Evolutionary conservation across 257 asterid genomes (phyloP).

Genomic region (Salvia rosmarinus): DNA sequence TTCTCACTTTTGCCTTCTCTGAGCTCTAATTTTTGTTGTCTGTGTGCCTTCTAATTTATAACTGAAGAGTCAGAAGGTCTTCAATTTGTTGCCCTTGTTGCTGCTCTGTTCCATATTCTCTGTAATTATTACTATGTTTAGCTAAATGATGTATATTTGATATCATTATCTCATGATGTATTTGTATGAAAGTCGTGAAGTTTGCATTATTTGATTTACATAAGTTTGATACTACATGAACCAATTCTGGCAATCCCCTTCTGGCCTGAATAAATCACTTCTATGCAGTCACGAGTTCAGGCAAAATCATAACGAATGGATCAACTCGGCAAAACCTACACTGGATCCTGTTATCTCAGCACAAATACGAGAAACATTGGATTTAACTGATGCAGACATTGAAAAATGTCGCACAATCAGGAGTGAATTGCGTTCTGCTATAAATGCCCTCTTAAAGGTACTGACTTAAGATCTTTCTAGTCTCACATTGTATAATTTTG

Average conservation of each 20-base stretch:
- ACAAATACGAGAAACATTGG: slow-evolving; percentile 47
- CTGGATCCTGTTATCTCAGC: slow-evolving; percentile 68
- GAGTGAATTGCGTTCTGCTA: slow-evolving; percentile 76
- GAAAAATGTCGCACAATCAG: slow-evolving; percentile 68
- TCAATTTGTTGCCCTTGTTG: background rate
- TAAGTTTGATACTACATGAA: background rate
- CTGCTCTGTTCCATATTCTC: slow-evolving; percentile 8
- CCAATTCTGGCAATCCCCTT: slow-evolving; percentile 8
- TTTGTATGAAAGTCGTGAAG: background rate
- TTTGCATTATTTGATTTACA: slow-evolving; percentile 16
- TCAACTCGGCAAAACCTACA: slow-evolving; percentile 63
- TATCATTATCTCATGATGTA: background rate
- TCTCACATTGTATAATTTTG: slow-evolving; percentile 12
- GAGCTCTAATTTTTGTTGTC: background rate
- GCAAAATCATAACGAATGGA: slow-evolving; percentile 79
- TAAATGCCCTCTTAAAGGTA: slow-evolving; percentile 81
- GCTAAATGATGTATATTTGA: background rate
- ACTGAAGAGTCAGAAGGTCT: background rate
- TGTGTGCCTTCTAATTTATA: background rate
- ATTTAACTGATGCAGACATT: slow-evolving; percentile 53
- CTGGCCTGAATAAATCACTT: slow-evolving; percentile 11
- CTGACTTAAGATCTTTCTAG: slow-evolving; percentile 11
- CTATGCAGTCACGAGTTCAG: slow-evolving; percentile 78
- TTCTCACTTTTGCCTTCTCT: slow-evolving; percentile 8
- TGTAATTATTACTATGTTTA: slow-evolving; percentile 14